phyloP scores from a whole-genome alignment of 495 filamentous ascomycete genomes.

The Penicillium flavigenum region DNA sequence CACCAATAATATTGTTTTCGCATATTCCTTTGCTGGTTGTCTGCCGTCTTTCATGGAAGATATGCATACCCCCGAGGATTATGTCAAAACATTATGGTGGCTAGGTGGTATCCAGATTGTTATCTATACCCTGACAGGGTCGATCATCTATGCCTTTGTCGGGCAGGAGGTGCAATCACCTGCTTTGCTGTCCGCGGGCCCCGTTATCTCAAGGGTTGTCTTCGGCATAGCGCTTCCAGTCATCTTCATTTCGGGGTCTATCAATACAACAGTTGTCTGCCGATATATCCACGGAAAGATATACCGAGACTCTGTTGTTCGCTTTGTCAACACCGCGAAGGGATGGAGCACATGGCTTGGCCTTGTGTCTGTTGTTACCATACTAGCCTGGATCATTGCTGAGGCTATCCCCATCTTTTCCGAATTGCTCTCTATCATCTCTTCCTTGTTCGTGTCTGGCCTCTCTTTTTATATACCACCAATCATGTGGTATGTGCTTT shows the following conservation, averaged over 20 bases:
- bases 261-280: constrained; percentile 57
- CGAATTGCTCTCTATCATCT: constrained; percentile 56
- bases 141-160: constrained; percentile 65
- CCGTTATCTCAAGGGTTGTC: constrained; percentile 59
- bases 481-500: constrained; percentile 60
- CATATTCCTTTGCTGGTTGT: constrained; percentile 59
- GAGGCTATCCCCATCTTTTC: constrained; percentile 67
- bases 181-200: constrained; percentile 60
- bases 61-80: constrained; percentile 64
- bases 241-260: constrained; percentile 63
- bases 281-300: constrained; percentile 62
- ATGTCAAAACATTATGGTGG: constrained; percentile 55
- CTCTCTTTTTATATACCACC: constrained; percentile 65
- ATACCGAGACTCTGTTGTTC: constrained; percentile 49
- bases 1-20: constrained; percentile 67
- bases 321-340: constrained; percentile 55
- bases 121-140: constrained; percentile 64
- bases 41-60: constrained; percentile 70
- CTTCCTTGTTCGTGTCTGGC: constrained; percentile 60
- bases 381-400: constrained; percentile 63
- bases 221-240: constrained; percentile 72
- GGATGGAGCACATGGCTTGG: constrained; percentile 57
- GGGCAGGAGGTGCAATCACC: constrained; percentile 63
- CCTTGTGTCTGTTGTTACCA: constrained; percentile 51
- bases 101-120: constrained; percentile 58